phyloP scores from a whole-genome alignment of 768 basidiomycete species.

The Leucogyrophana mollusca region DNA sequence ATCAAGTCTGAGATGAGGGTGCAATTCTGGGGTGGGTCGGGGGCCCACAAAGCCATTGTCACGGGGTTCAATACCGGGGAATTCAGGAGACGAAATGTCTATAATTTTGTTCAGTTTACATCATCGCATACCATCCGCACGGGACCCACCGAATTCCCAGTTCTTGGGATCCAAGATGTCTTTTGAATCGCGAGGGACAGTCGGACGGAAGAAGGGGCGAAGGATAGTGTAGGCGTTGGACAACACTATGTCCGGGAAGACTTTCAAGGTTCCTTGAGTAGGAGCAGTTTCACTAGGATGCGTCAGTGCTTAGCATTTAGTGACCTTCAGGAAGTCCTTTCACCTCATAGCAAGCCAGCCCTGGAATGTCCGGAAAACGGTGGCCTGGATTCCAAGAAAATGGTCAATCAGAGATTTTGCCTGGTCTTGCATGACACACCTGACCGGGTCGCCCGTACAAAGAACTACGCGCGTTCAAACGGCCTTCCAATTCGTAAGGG shows the following conservation, averaged over 20 bases:
- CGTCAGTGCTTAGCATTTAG: constrained; percentile 7
- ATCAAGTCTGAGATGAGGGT: constrained; percentile 66
- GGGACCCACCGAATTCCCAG: constrained; percentile 47
- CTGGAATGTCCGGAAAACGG: constrained; percentile 64
- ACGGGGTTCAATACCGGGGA: constrained; percentile 44
- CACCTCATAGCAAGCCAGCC: constrained; percentile 77
- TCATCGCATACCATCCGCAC: constrained; percentile 10
- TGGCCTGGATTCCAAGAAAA: constrained; percentile 31
- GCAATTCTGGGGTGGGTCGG: constrained; percentile 48
- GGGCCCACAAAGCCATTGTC: constrained; percentile 36
- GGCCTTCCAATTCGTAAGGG: constrained; percentile 59
- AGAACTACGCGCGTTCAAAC: constrained; percentile 60
- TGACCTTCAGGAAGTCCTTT: constrained; percentile 9
- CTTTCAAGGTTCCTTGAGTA: constrained; percentile 63
- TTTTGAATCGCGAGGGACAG: constrained; percentile 36
- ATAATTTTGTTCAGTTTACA: constrained; percentile 21
- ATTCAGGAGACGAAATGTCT: constrained; percentile 50
- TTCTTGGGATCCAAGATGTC: constrained; percentile 49
- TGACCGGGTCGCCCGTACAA: constrained; percentile 59
- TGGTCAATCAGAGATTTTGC: not conserved
- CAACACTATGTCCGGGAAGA: constrained; percentile 64
- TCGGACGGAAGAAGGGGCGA: constrained; percentile 71
- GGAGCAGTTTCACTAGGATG: constrained; percentile 58
- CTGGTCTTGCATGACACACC: constrained; percentile 25
- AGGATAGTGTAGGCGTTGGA: constrained; percentile 74